Evolutionary conservation across 2,329 filamentous ascomycete genomes (phyloP).

Genomic region (Sphaerulina vaccinii): DNA sequence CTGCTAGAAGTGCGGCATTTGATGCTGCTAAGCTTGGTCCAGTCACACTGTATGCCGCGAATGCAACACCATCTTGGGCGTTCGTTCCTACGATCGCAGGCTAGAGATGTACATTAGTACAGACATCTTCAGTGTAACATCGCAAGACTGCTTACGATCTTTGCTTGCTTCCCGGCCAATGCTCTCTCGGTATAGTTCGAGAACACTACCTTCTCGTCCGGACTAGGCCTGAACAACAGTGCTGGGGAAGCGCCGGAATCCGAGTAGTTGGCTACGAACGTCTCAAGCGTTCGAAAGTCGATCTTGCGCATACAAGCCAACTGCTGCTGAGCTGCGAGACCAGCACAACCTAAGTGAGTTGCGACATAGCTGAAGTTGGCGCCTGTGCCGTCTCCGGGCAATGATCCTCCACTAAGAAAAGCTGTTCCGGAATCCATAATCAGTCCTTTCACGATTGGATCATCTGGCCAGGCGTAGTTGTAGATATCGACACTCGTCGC

Average conservation of each 20-base stretch:
- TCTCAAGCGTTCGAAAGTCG: conserved; percentile 14
- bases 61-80: conserved; percentile 38
- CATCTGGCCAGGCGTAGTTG: conserved; percentile 36
- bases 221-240: conserved; percentile 30
- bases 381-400: conserved; percentile 16
- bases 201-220: conserved; percentile 33
- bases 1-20: conserved; percentile 15
- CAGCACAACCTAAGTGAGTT: conserved; percentile 22
- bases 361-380: conserved; percentile 30
- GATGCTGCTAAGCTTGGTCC: conserved; percentile 30
- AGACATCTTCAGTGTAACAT: not conserved
- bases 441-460: conserved; percentile 41
- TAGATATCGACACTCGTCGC: conserved; percentile 34
- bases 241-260: conserved; percentile 27
- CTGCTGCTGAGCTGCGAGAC: conserved; percentile 32
- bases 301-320: conserved; percentile 24
- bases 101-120: conserved; percentile 5
- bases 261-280: conserved; percentile 20
- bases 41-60: conserved; percentile 36
- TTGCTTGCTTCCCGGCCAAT: conserved; percentile 38
- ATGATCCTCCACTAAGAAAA: conserved; percentile 22
- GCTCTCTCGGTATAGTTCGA: conserved; percentile 28
- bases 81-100: conserved; percentile 42
- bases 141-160: conserved; percentile 23
- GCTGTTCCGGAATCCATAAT: conserved; percentile 43